Evolutionary conservation across 352 stramenopile genomes (phyloP), one percentile per base, ranked within the genome.

Genomic region (Elongisporangium anandrum): DNA sequence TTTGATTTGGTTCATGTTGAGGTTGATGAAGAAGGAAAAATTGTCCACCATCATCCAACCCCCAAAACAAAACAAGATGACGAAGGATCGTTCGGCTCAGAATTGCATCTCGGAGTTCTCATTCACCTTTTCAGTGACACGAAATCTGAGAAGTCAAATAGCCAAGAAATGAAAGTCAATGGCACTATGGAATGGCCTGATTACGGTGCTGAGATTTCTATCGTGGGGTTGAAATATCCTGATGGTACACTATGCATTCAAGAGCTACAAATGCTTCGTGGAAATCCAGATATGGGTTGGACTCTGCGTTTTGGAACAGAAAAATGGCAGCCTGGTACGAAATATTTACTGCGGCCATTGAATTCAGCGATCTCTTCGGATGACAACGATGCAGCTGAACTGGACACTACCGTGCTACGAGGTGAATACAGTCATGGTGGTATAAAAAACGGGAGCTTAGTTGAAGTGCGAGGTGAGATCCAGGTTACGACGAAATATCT

Each of bases 271-370:
- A 63, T 96, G 61, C 74, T 85, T 24, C 82, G 85, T 19, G 88
- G 88, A 24, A 87, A 92, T 58, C 69, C 85, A 16, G 82, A 94
- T 50, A 94, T 95, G 81, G 89, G 88, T 12, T 97, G 89, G 89
- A 81, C 70, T 41, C 56, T 94, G 63, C 81, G 87, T 9, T 97
- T 97, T 66, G 89, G 88, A 5, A 81, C 68, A 7, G 84, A 95
- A 56, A 88, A 87, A 55, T 97, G 88, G 88, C 85, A 94, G 22
- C 85, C 89, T 5, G 89, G 88, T 3, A 94, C 87, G 10, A 90
- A 88, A 63, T 97, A 96, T 60, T 70, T 66, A 15, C 65, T 97
- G 15, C 68, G 50, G 0, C 70, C 70, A 5, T 39, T 70, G 15
- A 66, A 64, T 20, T 24, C 59, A 39, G 64, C 26, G 51, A 56